Base-by-base conservation (phyloP, 306 rosid species). In the Trifolium repens region DNA sequence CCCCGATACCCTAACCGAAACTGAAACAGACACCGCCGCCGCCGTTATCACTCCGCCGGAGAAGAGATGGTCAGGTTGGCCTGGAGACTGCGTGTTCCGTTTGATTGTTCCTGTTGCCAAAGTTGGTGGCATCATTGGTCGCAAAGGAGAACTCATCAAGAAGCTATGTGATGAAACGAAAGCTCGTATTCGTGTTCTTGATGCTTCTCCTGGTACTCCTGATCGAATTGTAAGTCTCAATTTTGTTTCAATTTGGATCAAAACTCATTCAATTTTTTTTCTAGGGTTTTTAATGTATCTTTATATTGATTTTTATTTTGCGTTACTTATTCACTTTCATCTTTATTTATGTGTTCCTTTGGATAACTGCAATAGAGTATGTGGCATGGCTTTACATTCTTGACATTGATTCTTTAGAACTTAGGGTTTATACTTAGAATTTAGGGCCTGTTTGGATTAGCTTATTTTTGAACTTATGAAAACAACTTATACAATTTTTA, bases 1-100 rank as follows among this genome's bases (percentile, higher is more conserved):
- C 8, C 44, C 57, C 1, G 76, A 78, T 22, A 15, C 34, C 13
- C 85, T 68, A 67, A n/a, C 75, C 14, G 76, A 69, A 15, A 16
- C 71, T 7, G 72, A 67, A 44, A 43, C 14, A 44, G 40, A 22
- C 1, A 46, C 72, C n/a, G 43, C 78, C 22, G 64, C 27, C 19
- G 71, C 74, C 50, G 26, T 11, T 9, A 7, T 82, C 3, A 53
- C 80, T 63, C 78, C 79, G 13, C 65, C 83, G 43, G 98, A 89
- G 43, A 91, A 85, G 60, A 83, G 77, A 76, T 94, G 98, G 98
- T 94, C 96, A 0, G 98, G 98, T 24, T 94, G 98, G 97, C 98
- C 98, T 0, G 98, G 98, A 1, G 84, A 88, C 80, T 91, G 89
- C 76, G 97, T 91, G 59, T 94, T 89, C 69, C 88, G 98, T 26